Evolutionary conservation across 805 yeast species (phyloP).

Genomic region (Zygoascus ofunaensis): DNA sequence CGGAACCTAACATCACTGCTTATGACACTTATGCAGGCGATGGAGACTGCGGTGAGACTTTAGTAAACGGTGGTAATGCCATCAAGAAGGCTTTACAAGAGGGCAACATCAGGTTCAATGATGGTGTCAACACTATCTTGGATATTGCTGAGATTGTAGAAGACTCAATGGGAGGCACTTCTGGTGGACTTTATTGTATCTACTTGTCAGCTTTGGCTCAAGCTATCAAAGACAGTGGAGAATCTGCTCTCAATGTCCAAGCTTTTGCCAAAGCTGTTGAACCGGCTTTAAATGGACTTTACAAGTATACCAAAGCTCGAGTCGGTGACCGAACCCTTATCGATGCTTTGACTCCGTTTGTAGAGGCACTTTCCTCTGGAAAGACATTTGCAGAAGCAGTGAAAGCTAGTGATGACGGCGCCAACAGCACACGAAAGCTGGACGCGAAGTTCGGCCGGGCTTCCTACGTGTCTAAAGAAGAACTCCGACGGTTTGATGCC

Average conservation of each 20-base stretch:
- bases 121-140: slow-evolving; percentile 48
- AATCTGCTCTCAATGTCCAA: slow-evolving; percentile 16
- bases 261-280: slow-evolving; percentile 24
- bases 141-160: slow-evolving; percentile 77
- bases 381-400: slow-evolving; percentile 52
- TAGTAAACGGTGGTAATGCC: slow-evolving; percentile 73
- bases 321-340: slow-evolving; percentile 81
- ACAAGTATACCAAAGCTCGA: slow-evolving; percentile 82
- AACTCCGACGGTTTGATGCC: slow-evolving; percentile 40
- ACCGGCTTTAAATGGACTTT: slow-evolving; percentile 62
- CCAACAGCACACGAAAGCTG: slow-evolving; percentile 61
- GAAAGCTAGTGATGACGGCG: slow-evolving; percentile 50
- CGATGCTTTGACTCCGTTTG: slow-evolving; percentile 84
- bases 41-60: slow-evolving; percentile 94
- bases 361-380: slow-evolving; percentile 45
- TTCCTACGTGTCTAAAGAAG: slow-evolving; percentile 66
- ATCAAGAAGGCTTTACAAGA: slow-evolving; percentile 46
- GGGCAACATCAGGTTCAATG: slow-evolving; percentile 20
- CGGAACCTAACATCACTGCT: slow-evolving; percentile 78
- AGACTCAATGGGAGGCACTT: slow-evolving; percentile 93
- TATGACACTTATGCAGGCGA: slow-evolving; percentile 90
- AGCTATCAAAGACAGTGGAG: slow-evolving; percentile 31
- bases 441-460: slow-evolving; percentile 92
- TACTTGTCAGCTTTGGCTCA: slow-evolving; percentile 68
- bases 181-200: slow-evolving; percentile 88